Conservation (phyloP, 768 basidiomycete genomes). For the Tricholoma matsutake region DNA sequence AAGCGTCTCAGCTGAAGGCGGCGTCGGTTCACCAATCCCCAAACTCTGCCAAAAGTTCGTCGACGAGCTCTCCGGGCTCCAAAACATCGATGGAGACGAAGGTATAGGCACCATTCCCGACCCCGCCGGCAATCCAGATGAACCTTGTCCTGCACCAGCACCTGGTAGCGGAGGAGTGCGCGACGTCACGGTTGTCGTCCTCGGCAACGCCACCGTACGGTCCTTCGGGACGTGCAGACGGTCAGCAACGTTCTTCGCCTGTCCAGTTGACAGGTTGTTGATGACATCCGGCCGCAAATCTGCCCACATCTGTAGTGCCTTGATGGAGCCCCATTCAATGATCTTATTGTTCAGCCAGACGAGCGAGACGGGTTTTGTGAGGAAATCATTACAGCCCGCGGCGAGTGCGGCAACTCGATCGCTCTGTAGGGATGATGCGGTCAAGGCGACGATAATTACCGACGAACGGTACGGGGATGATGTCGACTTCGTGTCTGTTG, state of each 20-base stretch:
- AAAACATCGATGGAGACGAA: neutral
- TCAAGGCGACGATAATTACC: constrained; percentile 99
- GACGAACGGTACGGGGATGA: constrained; percentile 81
- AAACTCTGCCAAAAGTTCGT: constrained; percentile 4
- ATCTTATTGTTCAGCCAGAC: constrained; percentile 98
- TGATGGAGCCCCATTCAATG: constrained; percentile 99
- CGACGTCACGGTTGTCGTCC: constrained; percentile 2
- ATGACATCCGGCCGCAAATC: constrained; percentile 64
- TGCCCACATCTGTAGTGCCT: constrained; percentile 90
- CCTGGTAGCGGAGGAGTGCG: constrained; percentile 7
- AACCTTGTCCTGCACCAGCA: neutral
- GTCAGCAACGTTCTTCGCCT: constrained; percentile 44
- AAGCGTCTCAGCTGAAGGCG: constrained; percentile 6
- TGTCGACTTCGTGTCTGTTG: constrained; percentile 45
- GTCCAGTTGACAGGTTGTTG: constrained; percentile 35
- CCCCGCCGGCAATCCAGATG: neutral
- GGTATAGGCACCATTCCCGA: neutral
- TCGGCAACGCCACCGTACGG: constrained; percentile 30
- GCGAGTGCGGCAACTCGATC: constrained; percentile 97
- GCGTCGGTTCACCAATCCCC: constrained; percentile 3
- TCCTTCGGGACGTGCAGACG: constrained; percentile 42
- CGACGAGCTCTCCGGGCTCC: neutral
- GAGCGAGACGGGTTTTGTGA: constrained; percentile 95
- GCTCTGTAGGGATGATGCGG: constrained; percentile 90
- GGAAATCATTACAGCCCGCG: constrained; percentile 97